These are phyloP conservation scores for Fusarium sp. DNA, from an alignment of 2,329 filamentous ascomycete species.

Conservation along the genomic window DNA sequence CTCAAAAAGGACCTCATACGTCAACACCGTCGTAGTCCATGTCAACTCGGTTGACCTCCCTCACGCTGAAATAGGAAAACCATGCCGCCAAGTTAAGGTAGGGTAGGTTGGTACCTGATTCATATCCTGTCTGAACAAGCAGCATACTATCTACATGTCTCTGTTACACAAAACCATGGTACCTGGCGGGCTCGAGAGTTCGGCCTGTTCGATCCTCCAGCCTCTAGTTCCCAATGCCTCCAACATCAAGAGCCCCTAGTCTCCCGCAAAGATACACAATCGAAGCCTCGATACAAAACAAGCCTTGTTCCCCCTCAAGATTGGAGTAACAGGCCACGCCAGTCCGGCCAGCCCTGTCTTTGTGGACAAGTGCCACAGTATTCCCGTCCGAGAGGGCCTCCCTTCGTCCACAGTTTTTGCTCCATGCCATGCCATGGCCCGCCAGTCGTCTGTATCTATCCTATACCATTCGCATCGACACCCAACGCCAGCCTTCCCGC, in stretches of 20 bases:
- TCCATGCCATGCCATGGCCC: constrained; percentile 10
- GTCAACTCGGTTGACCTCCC: constrained; percentile 3
- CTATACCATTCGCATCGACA: constrained; percentile 21
- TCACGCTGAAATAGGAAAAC: neutral
- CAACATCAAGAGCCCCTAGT: constrained; percentile 18
- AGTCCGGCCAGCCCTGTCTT: constrained; percentile 17
- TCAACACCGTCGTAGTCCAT: neutral
- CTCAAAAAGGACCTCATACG: neutral
- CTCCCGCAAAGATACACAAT: constrained; percentile 13
- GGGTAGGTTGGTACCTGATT: neutral
- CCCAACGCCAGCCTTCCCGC: constrained; percentile 14
- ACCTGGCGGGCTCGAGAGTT: constrained; percentile 25
- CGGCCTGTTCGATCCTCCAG: constrained; percentile 30
- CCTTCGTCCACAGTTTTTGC: constrained; percentile 11
- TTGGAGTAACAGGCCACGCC: constrained; percentile 7
- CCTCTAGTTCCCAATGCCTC: constrained; percentile 35
- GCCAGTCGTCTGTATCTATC: constrained; percentile 31
- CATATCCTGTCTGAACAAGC: constrained; percentile 14
- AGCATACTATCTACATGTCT: constrained; percentile 23
- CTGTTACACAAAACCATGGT: constrained; percentile 4
- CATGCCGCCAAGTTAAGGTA: constrained; percentile 1
- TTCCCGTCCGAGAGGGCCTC: constrained; percentile 16
- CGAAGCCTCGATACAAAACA: constrained; percentile 19
- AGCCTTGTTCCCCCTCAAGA: constrained; percentile 24
- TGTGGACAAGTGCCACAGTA: constrained; percentile 12